Evolutionary conservation across 1,139 yeast genomes (phyloP).

Genomic region (Lodderomyces pseudojiufengensis): DNA sequence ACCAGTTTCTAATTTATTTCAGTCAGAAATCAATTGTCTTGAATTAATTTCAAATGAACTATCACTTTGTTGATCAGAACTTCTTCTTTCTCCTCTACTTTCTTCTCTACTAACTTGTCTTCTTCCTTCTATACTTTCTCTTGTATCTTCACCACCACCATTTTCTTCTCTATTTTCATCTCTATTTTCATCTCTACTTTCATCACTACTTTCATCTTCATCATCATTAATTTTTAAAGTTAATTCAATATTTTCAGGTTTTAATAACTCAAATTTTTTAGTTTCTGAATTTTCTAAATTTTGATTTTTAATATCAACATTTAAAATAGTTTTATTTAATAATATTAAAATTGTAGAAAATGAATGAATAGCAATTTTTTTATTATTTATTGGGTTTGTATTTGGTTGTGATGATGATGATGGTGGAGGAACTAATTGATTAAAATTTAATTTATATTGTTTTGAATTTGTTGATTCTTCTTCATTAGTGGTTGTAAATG

Average conservation of each 20-base stretch:
- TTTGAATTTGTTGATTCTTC: too few relatives aligned
- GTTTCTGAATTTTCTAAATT: not conserved
- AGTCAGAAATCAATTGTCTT: too few relatives aligned
- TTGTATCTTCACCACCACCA: constrained; percentile 17
- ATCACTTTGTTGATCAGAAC: constrained; percentile 1
- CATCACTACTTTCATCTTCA: not conserved
- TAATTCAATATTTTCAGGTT: too few relatives aligned
- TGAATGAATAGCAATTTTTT: constrained; percentile 34
- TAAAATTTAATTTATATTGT: constrained; percentile 12
- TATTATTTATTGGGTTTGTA: constrained; percentile 6
- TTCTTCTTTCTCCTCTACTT: not conserved
- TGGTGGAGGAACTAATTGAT: constrained; percentile 18
- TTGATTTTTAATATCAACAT: not conserved
- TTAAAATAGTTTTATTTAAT: constrained; percentile 20
- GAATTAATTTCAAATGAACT: constrained; percentile 4
- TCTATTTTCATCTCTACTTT: too few relatives aligned
- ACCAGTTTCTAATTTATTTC: too few relatives aligned
- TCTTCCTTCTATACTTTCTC: constrained; percentile 37
- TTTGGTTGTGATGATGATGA: too few relatives aligned
- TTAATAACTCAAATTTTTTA: not conserved
- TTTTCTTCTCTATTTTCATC: too few relatives aligned
- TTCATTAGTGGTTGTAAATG: not conserved
- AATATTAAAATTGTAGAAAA: constrained; percentile 38
- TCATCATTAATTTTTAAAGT: not conserved
- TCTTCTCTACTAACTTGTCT: constrained; percentile 30